Percentiles rank a stretch among this genome's conserved stretches.
Evolutionary conservation across 331 rosid genomes (phyloP).

Genomic region (Quercus lobata): DNA sequence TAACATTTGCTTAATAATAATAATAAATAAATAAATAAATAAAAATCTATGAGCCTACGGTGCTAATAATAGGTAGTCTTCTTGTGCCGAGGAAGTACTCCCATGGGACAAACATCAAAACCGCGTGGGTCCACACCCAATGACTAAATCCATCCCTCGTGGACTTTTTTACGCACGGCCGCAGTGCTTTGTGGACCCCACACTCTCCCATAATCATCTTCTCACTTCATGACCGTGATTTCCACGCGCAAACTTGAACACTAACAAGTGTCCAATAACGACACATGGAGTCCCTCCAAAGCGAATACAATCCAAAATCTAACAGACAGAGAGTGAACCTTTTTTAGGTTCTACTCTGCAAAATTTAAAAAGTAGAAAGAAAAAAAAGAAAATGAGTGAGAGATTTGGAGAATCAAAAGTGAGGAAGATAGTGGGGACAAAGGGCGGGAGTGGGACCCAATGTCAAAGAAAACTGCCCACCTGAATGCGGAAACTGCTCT

Average conservation of each 20-base stretch:
- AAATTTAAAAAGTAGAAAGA: not conserved
- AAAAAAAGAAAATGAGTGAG: not conserved
- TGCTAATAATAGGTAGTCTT: not conserved
- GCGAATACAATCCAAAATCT: not conserved
- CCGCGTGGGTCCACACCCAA: slow-evolving; percentile 57
- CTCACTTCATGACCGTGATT: not conserved
- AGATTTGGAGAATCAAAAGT: slow-evolving; percentile 3
- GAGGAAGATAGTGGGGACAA: not conserved
- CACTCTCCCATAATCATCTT: not conserved
- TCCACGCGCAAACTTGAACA: not conserved
- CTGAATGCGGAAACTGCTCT: slow-evolving; percentile 29
- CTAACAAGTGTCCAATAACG: not conserved
- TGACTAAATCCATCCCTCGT: slow-evolving; percentile 25
- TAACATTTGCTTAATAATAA: too few relatives aligned
- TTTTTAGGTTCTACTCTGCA: not conserved
- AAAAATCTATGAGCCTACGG: too few relatives aligned
- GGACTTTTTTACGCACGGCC: slow-evolving; percentile 40
- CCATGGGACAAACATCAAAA: slow-evolving; percentile 9
- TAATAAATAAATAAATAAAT: too few relatives aligned
- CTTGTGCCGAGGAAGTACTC: not conserved
- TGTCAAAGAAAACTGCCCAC: slow-evolving; percentile 24
- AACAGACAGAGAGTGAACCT: not conserved
- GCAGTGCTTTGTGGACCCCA: slow-evolving; percentile 25
- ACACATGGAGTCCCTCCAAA: not conserved
- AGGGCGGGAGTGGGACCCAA: slow-evolving; percentile 42